phyloP scores from a whole-genome alignment of 2,329 filamentous ascomycete genomes.

The Epichloe sibirici region DNA sequence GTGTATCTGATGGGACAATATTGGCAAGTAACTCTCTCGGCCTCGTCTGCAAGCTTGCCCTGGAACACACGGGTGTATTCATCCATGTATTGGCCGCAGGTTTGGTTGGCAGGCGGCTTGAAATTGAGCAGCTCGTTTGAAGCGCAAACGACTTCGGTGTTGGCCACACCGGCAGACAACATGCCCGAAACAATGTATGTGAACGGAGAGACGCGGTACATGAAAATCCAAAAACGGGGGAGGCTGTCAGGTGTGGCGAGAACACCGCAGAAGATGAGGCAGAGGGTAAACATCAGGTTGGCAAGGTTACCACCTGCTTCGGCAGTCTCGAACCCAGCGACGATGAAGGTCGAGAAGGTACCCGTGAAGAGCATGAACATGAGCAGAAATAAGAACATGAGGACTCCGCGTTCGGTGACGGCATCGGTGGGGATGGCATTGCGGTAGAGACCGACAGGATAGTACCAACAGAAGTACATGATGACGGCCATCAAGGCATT shows the following conservation, averaged over 20 bases:
- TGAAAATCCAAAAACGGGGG: slow-evolving; percentile 75
- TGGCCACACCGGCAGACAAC: slow-evolving; percentile 56
- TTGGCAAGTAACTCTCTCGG: slow-evolving; percentile 37
- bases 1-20: slow-evolving; percentile 42
- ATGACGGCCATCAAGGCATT: slow-evolving; percentile 65
- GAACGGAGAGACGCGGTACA: slow-evolving; percentile 68
- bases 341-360: slow-evolving; percentile 69
- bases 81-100: slow-evolving; percentile 47
- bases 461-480: slow-evolving; percentile 76
- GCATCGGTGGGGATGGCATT: slow-evolving; percentile 53
- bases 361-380: slow-evolving; percentile 69
- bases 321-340: slow-evolving; percentile 62
- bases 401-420: slow-evolving; percentile 55
- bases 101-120: slow-evolving; percentile 42
- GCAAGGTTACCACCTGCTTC: slow-evolving; percentile 67
- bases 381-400: slow-evolving; percentile 68
- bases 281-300: slow-evolving; percentile 61
- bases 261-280: slow-evolving; percentile 65
- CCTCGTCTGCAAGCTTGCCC: slow-evolving; percentile 40
- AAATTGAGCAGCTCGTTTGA: slow-evolving; percentile 59
- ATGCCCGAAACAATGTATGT: slow-evolving; percentile 70
- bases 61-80: slow-evolving; percentile 34
- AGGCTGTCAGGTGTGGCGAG: slow-evolving; percentile 50
- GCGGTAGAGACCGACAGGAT: slow-evolving; percentile 63
- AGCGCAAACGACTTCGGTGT: slow-evolving; percentile 53